These are phyloP conservation scores for Wallacemonas sp. DNA, from an alignment of 208 protist genomes.

Conservation along the genomic window DNA sequence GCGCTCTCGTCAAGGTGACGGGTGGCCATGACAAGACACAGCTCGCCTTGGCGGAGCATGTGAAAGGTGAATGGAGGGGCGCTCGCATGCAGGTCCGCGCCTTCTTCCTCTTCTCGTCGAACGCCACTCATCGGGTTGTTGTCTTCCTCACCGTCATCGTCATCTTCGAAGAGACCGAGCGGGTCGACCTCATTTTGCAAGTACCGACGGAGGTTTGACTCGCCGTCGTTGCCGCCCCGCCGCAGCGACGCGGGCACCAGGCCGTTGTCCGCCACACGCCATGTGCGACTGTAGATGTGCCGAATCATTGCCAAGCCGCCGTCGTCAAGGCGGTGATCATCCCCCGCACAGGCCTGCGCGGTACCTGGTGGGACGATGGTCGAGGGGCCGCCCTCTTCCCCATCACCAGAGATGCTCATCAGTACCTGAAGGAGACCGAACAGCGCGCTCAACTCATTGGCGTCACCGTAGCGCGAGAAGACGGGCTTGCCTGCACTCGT, in stretches of 20 bases:
- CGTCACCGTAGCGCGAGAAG: constrained; percentile 70
- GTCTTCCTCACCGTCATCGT: not conserved
- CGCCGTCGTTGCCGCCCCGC: not conserved
- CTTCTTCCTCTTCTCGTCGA: not conserved
- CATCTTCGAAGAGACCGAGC: not conserved
- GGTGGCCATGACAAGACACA: constrained; percentile 51
- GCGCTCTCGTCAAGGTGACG: constrained; percentile 16
- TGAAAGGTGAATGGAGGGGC: constrained; percentile 27
- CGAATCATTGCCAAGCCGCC: not conserved
- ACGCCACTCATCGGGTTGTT: not conserved
- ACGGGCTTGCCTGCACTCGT: constrained; percentile 85
- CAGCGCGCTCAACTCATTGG: constrained; percentile 41
- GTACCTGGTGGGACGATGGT: no score
- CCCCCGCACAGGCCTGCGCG: no score
- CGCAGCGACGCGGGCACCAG: not conserved
- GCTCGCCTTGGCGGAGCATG: constrained; percentile 43
- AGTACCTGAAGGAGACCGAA: constrained; percentile 77
- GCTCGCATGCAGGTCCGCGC: not conserved
- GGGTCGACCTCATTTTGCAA: constrained; percentile 1
- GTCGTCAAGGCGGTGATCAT: not conserved
- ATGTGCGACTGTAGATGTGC: not conserved
- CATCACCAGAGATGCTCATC: constrained; percentile 30
- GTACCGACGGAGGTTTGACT: not conserved
- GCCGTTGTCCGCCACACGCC: not conserved
- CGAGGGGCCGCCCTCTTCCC: not conserved